Evolutionary conservation across 352 stramenopile species (phyloP), one percentile per base, ranked within the genome.

Genomic region (Phytophthora litchii): DNA sequence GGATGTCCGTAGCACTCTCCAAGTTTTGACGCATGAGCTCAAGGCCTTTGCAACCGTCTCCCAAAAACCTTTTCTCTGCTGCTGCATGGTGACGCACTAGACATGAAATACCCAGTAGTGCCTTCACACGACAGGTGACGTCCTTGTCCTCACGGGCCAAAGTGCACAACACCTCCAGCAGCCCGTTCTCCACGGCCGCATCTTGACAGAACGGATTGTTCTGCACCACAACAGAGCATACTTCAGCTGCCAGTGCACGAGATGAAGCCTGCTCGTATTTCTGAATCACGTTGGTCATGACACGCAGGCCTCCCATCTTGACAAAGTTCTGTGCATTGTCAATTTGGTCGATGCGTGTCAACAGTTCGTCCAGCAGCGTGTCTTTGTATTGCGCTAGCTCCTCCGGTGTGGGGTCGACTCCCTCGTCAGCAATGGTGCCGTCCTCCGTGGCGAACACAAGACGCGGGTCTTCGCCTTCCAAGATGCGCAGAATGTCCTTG

Each of bases 271-370:
- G 78, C 19, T 67, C 46, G 56, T 87, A 81, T 46, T 79, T 62
- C 13, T 83, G 46, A 42, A 95, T 86, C 23, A 93, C 70, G 23
- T 74, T 74, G 0, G 71, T 76, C 46, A 94, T 70, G 40, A 86
- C 74, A 1, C 59, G 56, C 16, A 95, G 59, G 0, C 84, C 86
- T 14, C 86, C 70, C 78, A 90, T 90, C 71, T 95, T 95, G 60
- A 86, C 72, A 38, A 95, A 93, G 73, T 92, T 94, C 70, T 90
- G 87, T 29, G 86, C 84, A 32, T 91, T 94, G 72, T 95, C 86
- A 45, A 95, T 91, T 72, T 95, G 84, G 67, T 94, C 86, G 19
- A 95, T 84, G 55, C 84, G 83, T 49, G 76, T 86, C 60, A 95
- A 70, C 53, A 95, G 74, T 60, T 95, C 86, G 54, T 95, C 86